phyloP scores from a whole-genome alignment of 2,329 filamentous ascomycete species.

The Zymoseptoria crescenta region DNA sequence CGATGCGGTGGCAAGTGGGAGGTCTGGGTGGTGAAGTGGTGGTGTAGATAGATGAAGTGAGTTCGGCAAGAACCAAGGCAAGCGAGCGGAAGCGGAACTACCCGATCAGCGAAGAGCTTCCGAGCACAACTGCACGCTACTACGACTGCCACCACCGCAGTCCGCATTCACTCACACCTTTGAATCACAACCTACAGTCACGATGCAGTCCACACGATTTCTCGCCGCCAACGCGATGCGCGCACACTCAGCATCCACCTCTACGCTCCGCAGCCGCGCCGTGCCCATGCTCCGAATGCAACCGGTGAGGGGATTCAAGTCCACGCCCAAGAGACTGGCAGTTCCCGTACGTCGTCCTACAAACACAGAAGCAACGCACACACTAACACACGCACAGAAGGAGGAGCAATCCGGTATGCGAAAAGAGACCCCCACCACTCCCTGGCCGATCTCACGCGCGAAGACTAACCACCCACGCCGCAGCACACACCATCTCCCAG shows the following conservation, averaged over 20 bases:
- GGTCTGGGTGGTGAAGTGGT: conserved; percentile 8
- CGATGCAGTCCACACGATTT: conserved; percentile 34
- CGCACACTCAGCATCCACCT: conserved; percentile 16
- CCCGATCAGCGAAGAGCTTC: not conserved
- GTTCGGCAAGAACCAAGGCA: not conserved
- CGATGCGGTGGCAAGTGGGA: conserved; percentile 13
- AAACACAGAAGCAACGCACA: not conserved
- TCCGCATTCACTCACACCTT: not conserved
- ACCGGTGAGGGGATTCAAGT: conserved; percentile 27
- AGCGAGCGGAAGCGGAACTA: not conserved
- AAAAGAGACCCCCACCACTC: not conserved
- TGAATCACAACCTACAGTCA: conserved; percentile 17
- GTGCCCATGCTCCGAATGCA: conserved; percentile 29
- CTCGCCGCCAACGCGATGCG: conserved; percentile 34
- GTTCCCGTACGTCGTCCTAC: conserved; percentile 25
- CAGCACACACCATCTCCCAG: conserved; percentile 95
- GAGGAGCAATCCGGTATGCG: conserved; percentile 55
- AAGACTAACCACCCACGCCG: conserved; percentile 5
- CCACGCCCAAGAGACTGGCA: conserved; percentile 24
- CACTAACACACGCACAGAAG: conserved; percentile 42
- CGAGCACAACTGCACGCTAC: conserved; percentile 21
- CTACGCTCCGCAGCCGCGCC: conserved; percentile 31
- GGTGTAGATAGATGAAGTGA: not conserved
- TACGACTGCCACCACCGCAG: conserved; percentile 7
- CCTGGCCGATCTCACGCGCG: not conserved